Evolutionary conservation across 2,329 filamentous ascomycete genomes (phyloP).

Genomic region (Diaporthe batatas): DNA sequence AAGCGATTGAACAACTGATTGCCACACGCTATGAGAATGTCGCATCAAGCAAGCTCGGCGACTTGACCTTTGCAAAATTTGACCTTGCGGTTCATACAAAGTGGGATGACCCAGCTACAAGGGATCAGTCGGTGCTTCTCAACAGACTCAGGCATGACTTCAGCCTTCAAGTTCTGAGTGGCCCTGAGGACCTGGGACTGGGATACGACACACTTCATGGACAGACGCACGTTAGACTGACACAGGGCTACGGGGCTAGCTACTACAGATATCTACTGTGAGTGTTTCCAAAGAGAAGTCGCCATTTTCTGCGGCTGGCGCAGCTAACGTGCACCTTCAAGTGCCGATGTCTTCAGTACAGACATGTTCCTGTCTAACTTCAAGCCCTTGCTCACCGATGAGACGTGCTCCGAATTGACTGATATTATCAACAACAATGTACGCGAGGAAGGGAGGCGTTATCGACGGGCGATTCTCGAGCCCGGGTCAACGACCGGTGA

Average conservation of each 20-base stretch:
- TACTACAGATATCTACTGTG: slow-evolving; percentile 18
- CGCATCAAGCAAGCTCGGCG: slow-evolving; percentile 10
- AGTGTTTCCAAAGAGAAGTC: neutral
- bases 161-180: slow-evolving; percentile 3
- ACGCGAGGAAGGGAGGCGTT: neutral
- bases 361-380: neutral
- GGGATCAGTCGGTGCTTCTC: neutral
- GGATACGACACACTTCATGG: neutral
- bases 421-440: neutral
- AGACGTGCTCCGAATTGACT: neutral
- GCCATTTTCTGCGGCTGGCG: too few species aligned
- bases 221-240: neutral
- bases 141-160: slow-evolving; percentile 9
- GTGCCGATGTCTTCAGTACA: slow-evolving; percentile 7
- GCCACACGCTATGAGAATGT: neutral
- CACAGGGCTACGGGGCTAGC: slow-evolving; percentile 1
- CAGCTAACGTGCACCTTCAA: neutral
- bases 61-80: slow-evolving; percentile 3
- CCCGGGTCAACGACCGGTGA: neutral
- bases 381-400: neutral
- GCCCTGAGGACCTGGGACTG: slow-evolving; percentile 1
- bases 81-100: neutral
- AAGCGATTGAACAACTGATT: neutral
- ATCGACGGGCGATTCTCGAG: slow-evolving; percentile 5
- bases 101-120: neutral